Evolutionary conservation across 345 rosid species (phyloP).

Genomic region (Linum usitatissimum): DNA sequence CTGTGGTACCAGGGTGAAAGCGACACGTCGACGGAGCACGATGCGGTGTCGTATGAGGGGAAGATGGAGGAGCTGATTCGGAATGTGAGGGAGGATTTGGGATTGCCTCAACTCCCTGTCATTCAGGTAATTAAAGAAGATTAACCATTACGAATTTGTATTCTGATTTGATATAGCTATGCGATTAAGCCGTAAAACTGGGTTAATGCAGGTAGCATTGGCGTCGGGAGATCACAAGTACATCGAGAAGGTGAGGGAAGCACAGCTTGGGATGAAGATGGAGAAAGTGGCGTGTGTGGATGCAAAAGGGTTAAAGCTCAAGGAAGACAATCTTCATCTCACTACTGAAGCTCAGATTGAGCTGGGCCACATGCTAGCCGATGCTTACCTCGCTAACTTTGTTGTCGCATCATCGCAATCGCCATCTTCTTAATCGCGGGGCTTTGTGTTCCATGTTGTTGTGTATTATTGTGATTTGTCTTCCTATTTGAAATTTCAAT

Average conservation of each 20-base stretch:
- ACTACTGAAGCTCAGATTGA: slow-evolving; percentile 58
- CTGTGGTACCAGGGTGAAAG: slow-evolving; percentile 96
- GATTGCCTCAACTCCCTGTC: slow-evolving; percentile 62
- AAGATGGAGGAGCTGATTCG: slow-evolving; percentile 48
- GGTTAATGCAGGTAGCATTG: slow-evolving; percentile 52
- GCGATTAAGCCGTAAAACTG: background rate
- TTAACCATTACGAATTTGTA: background rate
- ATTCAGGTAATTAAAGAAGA: slow-evolving; percentile 74
- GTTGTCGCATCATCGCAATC: slow-evolving; percentile 1
- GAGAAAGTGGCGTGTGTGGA: slow-evolving; percentile 60
- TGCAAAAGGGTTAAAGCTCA: slow-evolving; percentile 60
- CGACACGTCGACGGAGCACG: slow-evolving; percentile 40
- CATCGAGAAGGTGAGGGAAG: slow-evolving; percentile 62
- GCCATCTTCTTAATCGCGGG: background rate
- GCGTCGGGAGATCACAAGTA: slow-evolving; percentile 60
- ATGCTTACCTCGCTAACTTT: slow-evolving; percentile 43
- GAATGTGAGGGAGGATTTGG: slow-evolving; percentile 55
- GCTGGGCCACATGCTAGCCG: slow-evolving; percentile 64
- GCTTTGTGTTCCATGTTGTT: no score
- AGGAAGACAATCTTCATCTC: slow-evolving; percentile 65
- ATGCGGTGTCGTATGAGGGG: slow-evolving; percentile 47
- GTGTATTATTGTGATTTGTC: no score
- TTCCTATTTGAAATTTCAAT: no score
- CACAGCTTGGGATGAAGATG: slow-evolving; percentile 45
- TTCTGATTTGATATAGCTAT: background rate